Evolutionary conservation across 306 rosid species (phyloP).

Genomic region (Cucumis sativus): DNA sequence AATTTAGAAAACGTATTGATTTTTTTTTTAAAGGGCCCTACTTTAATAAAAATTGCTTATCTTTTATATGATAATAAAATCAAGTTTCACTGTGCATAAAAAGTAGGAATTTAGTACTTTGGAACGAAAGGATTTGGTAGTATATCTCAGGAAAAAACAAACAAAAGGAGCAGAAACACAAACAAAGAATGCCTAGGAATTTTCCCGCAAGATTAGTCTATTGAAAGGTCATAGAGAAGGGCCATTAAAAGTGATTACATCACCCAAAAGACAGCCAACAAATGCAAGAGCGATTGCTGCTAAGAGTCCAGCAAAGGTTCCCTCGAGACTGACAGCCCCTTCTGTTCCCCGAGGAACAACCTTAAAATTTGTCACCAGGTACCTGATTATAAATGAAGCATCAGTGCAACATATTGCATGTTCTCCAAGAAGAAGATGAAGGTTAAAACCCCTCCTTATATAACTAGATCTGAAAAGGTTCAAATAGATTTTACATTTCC

Average conservation of each 20-base stretch:
- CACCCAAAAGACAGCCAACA: constrained; percentile 48
- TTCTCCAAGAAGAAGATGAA: neutral
- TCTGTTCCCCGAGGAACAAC: constrained; percentile 96
- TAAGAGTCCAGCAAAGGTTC: constrained; percentile 86
- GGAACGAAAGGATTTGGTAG: neutral
- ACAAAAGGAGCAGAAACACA: neutral
- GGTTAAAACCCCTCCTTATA: no score
- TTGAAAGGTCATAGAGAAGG: neutral
- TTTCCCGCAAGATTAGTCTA: neutral
- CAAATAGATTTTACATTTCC: neutral
- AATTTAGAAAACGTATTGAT: neutral
- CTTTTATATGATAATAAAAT: neutral
- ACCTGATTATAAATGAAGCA: constrained; percentile 34
- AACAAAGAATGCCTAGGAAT: neutral
- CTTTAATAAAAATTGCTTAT: neutral
- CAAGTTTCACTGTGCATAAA: neutral
- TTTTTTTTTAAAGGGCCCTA: no score
- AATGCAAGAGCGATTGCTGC: constrained; percentile 64
- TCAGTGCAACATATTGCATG: neutral
- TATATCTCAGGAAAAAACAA: neutral
- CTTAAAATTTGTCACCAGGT: constrained; percentile 79
- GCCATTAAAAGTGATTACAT: constrained; percentile 37
- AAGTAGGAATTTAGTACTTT: neutral
- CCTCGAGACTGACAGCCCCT: constrained; percentile 92
- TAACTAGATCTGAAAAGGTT: neutral